Evolutionary conservation across 768 basidiomycete genomes (phyloP).

Genomic region (Boletus barrowsii): DNA sequence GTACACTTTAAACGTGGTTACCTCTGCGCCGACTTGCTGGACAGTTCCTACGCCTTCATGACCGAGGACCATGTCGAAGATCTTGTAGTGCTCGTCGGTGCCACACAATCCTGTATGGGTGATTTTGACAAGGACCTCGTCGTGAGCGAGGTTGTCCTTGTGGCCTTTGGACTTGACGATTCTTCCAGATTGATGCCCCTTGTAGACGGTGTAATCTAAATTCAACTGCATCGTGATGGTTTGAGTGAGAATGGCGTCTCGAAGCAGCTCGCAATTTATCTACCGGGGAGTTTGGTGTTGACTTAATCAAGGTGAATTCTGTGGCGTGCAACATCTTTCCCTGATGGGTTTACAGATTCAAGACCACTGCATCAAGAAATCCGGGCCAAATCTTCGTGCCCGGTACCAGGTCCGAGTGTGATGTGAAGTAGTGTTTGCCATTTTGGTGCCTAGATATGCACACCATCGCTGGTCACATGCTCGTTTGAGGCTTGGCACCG

Average conservation of each 20-base stretch:
- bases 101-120: conserved; percentile 38
- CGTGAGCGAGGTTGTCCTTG: conserved; percentile 19
- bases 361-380: too few relatives aligned
- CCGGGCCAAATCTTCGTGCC: too few relatives aligned
- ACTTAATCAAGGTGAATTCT: background rate
- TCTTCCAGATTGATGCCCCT: conserved; percentile 24
- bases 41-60: conserved; percentile 40
- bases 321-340: too few relatives aligned
- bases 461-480: too few relatives aligned
- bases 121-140: conserved; percentile 31
- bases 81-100: conserved; percentile 36
- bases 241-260: background rate
- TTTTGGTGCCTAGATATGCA: too few relatives aligned
- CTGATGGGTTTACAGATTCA: too few relatives aligned
- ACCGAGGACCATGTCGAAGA: conserved; percentile 35
- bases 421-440: too few relatives aligned
- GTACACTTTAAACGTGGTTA: conserved; percentile 33
- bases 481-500: too few relatives aligned
- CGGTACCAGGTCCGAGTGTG: too few relatives aligned
- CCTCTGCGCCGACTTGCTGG: conserved; percentile 30
- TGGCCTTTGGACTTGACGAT: conserved; percentile 17
- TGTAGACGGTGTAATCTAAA: conserved; percentile 31
- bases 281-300: background rate
- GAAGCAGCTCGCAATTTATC: background rate
- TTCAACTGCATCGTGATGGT: conserved; percentile 14